Conservation (phyloP, 2,329 filamentous ascomycete species). For the Exophiala lecanii-corni region DNA sequence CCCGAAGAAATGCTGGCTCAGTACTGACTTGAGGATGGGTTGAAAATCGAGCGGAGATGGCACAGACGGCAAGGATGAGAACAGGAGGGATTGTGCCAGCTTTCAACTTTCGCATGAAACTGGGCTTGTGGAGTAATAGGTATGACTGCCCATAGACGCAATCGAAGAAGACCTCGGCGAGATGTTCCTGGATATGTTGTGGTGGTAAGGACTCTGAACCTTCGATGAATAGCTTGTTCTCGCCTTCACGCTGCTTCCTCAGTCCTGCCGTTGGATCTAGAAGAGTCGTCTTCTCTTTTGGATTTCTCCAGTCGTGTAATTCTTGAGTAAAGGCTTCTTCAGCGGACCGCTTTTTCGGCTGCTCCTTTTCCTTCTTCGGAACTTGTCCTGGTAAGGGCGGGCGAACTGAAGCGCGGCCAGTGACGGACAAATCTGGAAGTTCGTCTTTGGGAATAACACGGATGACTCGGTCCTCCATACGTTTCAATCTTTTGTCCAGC, state of each 20-base stretch:
- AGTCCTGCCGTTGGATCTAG: conserved; percentile 43
- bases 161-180: conserved; percentile 93
- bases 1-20: conserved; percentile 76
- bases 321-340: conserved; percentile 85
- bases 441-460: conserved; percentile 89
- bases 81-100: conserved; percentile 80
- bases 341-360: conserved; percentile 69
- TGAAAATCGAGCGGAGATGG: conserved; percentile 91
- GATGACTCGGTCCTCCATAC: conserved; percentile 97
- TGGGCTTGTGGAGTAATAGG: conserved; percentile 90
- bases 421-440: conserved; percentile 60
- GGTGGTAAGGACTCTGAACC: conserved; percentile 77
- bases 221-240: conserved; percentile 72
- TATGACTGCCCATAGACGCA: conserved; percentile 94
- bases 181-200: conserved; percentile 84
- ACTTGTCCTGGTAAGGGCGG: conserved; percentile 61
- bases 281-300: conserved; percentile 32
- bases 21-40: conserved; percentile 75
- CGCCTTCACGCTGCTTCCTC: conserved; percentile 61
- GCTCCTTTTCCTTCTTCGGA: conserved; percentile 46
- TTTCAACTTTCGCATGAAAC: conserved; percentile 80
- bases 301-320: conserved; percentile 73
- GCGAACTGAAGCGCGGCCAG: conserved; percentile 79
- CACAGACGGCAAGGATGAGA: conserved; percentile 87
- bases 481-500: conserved; percentile 89